A percentile compares a stretch with the other conserved stretches of the same genome.
Conservation (phyloP, 345 rosid species). For the Lepidium africanum region DNA sequence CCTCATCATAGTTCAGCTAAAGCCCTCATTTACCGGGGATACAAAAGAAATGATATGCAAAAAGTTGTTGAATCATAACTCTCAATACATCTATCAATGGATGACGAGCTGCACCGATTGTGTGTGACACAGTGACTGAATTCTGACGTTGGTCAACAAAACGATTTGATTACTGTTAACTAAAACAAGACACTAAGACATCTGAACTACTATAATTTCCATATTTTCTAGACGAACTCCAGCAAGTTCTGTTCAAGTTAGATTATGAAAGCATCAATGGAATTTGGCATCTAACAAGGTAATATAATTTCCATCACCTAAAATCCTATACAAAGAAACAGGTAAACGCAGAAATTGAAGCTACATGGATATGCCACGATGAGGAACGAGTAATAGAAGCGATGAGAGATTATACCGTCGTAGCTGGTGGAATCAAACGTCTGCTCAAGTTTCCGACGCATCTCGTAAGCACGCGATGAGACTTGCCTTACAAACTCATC, state of each 20-base stretch:
- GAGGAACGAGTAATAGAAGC: neutral
- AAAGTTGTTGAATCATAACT: neutral
- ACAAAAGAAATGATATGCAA: neutral
- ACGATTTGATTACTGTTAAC: neutral
- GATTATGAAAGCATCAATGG: neutral
- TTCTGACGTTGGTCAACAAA: neutral
- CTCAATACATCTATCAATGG: neutral
- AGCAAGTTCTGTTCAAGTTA: neutral
- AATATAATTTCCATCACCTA: neutral
- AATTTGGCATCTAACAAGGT: neutral
- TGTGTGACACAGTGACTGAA: neutral
- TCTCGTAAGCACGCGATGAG: constrained; percentile 94
- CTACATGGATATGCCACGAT: neutral
- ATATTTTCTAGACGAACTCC: neutral
- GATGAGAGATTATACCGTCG: constrained; percentile 47
- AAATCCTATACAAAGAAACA: neutral
- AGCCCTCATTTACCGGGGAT: neutral
- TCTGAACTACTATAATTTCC: neutral
- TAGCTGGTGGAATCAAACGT: constrained; percentile 80
- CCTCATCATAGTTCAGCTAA: neutral
- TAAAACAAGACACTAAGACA: neutral
- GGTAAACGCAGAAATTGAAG: neutral
- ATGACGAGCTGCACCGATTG: neutral
- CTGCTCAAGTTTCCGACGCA: constrained; percentile 85
- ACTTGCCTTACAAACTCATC: constrained; percentile 76